Conservation (phyloP, 1,139 yeast genomes). For the Nakaseomyces delphensis region DNA sequence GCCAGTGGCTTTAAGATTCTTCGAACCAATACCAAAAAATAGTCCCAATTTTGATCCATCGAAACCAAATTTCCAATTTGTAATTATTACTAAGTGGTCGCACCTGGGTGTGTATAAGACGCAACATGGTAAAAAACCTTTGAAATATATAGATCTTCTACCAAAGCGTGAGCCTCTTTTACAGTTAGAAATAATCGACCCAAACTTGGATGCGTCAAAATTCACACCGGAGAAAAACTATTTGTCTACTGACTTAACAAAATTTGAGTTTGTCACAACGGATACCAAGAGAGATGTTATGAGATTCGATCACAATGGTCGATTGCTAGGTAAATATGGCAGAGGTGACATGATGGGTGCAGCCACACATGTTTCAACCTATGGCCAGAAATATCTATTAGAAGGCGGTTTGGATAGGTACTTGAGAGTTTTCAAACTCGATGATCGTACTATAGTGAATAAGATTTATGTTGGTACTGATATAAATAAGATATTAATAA, state of each 20-base stretch:
- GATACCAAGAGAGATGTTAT: constrained; percentile 36
- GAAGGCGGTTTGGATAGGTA: constrained; percentile 86
- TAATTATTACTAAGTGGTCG: constrained; percentile 47
- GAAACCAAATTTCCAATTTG: constrained; percentile 34
- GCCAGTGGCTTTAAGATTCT: constrained; percentile 37
- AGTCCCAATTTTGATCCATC: constrained; percentile 18
- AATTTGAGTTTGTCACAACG: constrained; percentile 22
- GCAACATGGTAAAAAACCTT: constrained; percentile 50
- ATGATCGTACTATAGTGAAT: constrained; percentile 49
- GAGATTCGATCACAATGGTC: constrained; percentile 42
- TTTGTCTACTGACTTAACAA: constrained; percentile 11
- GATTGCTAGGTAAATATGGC: constrained; percentile 36
- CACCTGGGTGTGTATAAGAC: constrained; percentile 52
- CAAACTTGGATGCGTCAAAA: not conserved
- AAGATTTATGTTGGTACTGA: constrained; percentile 74
- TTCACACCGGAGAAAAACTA: constrained; percentile 21
- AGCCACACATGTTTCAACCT: constrained; percentile 29
- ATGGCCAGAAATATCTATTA: constrained; percentile 31
- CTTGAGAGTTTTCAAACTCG: constrained; percentile 61
- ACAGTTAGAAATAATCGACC: constrained; percentile 15
- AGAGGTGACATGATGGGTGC: constrained; percentile 40
- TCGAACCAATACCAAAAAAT: constrained; percentile 28
- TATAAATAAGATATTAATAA: constrained; percentile 46
- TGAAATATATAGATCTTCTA: constrained; percentile 31
- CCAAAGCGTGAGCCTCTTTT: constrained; percentile 31